phyloP scores from a whole-genome alignment of 371 early-diverging fungal species.

The Circinella umbellata region DNA sequence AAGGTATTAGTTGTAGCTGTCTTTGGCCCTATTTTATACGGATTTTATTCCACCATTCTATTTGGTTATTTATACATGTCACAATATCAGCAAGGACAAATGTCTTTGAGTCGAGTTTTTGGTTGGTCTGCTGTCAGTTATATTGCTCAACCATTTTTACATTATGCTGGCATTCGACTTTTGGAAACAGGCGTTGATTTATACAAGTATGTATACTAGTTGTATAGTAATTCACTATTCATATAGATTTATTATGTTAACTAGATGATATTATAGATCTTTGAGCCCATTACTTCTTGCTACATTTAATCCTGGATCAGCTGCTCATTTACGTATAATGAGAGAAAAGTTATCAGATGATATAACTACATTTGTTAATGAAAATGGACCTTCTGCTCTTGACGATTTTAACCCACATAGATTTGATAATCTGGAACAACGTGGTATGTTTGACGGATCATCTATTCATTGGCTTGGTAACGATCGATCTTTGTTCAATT shows the following conservation, averaged over 20 bases:
- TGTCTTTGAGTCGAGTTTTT: conserved; percentile 1
- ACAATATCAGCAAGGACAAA: conserved; percentile 11
- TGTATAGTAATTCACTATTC: background rate
- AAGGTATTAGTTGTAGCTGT: conserved; percentile 74
- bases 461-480: conserved; percentile 13
- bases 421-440: conserved; percentile 29
- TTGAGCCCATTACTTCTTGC: conserved; percentile 31
- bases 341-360: conserved; percentile 33
- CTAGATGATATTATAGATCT: conserved; percentile 18
- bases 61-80: conserved; percentile 26
- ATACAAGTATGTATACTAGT: conserved; percentile 37
- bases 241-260: background rate
- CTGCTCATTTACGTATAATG: conserved; percentile 29
- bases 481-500: conserved; percentile 17
- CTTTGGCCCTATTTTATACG: conserved; percentile 65
- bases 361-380: conserved; percentile 45
- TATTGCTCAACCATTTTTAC: conserved; percentile 54
- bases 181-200: conserved; percentile 69
- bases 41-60: conserved; percentile 54
- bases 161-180: conserved; percentile 55
- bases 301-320: conserved; percentile 25
- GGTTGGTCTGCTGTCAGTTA: conserved; percentile 28
- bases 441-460: conserved; percentile 18
- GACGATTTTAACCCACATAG: conserved; percentile 42
- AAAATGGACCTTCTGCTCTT: conserved; percentile 38